Evolutionary conservation across 148 eudicot genomes (phyloP).

Genomic region (Rheum nobile): DNA sequence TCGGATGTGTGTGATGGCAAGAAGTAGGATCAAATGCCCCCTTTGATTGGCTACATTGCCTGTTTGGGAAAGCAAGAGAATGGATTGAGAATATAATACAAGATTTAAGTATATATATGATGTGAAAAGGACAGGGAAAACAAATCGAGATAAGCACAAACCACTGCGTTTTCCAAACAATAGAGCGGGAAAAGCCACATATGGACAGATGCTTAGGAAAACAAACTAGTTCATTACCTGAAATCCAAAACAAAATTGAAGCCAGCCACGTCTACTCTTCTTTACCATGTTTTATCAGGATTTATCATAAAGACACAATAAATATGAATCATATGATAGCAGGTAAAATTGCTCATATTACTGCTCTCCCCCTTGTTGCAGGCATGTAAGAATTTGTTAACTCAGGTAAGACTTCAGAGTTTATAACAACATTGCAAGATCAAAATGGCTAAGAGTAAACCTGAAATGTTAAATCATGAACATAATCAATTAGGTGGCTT

Average conservation of each 20-base stretch:
- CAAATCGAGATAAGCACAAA: constrained; percentile 1
- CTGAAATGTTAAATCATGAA: no score
- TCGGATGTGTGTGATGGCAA: constrained; percentile 75
- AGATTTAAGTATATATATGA: neutral
- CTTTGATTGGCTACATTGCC: constrained; percentile 89
- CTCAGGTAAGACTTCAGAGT: no score
- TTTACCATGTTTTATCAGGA: no score
- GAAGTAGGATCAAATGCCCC: constrained; percentile 83
- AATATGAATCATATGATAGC: neutral
- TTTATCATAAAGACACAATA: no score
- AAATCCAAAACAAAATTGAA: constrained; percentile 68
- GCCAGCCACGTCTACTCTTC: no score
- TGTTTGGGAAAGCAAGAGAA: constrained; percentile 29
- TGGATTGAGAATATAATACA: neutral
- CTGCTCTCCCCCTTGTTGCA: neutral
- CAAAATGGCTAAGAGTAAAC: neutral
- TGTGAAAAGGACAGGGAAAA: neutral
- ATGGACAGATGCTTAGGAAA: neutral
- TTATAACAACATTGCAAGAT: neutral
- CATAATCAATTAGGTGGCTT: neutral
- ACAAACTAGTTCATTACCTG: constrained; percentile 37
- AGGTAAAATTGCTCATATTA: neutral
- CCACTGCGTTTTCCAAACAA: neutral
- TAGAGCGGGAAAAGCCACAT: neutral
- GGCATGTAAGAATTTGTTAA: neutral